Percentiles rank a stretch among this genome's conserved stretches.
These are phyloP conservation scores for Cercospora sojina DNA, from an alignment of 2,329 filamentous ascomycete species.

Conservation along the genomic window DNA sequence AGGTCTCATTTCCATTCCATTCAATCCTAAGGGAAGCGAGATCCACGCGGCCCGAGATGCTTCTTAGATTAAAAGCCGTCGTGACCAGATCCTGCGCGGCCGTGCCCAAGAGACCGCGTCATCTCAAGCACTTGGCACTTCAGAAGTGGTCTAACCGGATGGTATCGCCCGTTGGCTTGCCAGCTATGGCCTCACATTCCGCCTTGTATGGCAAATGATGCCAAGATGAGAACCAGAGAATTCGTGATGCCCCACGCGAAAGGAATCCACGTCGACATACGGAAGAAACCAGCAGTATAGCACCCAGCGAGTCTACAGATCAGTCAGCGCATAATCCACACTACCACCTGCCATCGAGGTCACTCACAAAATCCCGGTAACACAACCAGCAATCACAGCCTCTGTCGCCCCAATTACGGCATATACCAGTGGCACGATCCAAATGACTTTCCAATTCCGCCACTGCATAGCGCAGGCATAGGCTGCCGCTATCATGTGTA, in stretches of 20 bases:
- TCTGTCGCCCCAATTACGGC: slow-evolving; percentile 70
- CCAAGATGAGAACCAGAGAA: slow-evolving; percentile 76
- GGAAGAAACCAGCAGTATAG: slow-evolving; percentile 78
- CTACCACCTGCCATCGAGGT: too few species aligned
- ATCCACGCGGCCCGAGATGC: background rate
- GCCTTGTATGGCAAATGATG: slow-evolving; percentile 89
- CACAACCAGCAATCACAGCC: slow-evolving; percentile 74
- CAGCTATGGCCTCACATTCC: slow-evolving; percentile 59
- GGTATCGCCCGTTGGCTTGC: background rate
- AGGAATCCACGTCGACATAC: slow-evolving; percentile 93
- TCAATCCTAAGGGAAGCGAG: background rate
- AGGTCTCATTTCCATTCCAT: background rate
- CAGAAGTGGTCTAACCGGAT: background rate
- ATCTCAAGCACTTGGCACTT: background rate
- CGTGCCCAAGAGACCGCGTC: background rate
- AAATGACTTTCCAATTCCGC: slow-evolving; percentile 58
- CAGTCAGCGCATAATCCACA: slow-evolving; percentile 8
- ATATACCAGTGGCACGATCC: slow-evolving; percentile 72
- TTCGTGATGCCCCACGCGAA: slow-evolving; percentile 86
- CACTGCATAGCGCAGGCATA: slow-evolving; percentile 73
- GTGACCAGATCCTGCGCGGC: background rate
- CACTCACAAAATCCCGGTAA: slow-evolving; percentile 75
- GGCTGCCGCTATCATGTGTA: slow-evolving; percentile 69
- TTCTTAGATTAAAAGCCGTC: background rate
- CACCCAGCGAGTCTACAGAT: slow-evolving; percentile 67